Evolutionary conservation across 371 early-diverging fungal species (phyloP).

Genomic region (Lichtheimia ramosa): DNA sequence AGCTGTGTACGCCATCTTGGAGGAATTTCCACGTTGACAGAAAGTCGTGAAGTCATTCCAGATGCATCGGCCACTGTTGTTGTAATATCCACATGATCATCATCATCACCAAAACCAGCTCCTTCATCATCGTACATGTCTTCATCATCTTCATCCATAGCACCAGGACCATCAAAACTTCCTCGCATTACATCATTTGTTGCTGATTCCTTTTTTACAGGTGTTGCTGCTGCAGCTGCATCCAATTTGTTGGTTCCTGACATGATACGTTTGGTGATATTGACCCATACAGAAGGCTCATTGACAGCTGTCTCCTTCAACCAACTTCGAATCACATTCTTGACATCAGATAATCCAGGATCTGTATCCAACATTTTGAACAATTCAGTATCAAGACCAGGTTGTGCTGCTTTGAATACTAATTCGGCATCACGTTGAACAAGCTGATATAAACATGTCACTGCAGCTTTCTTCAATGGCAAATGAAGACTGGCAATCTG

Average conservation of each 20-base stretch:
- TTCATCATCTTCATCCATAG: slow-evolving; percentile 37
- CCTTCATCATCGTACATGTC: slow-evolving; percentile 38
- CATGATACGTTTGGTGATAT: slow-evolving; percentile 77
- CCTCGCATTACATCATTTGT: slow-evolving; percentile 6
- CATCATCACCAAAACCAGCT: slow-evolving; percentile 42
- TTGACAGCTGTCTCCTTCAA: slow-evolving; percentile 71
- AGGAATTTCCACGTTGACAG: slow-evolving; percentile 60
- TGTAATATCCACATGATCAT: slow-evolving; percentile 45
- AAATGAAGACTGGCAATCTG: slow-evolving; percentile 69
- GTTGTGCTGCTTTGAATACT: slow-evolving; percentile 66
- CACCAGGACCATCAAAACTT: slow-evolving; percentile 15
- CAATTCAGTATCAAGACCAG: slow-evolving; percentile 80
- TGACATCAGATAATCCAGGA: slow-evolving; percentile 74
- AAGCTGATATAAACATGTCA: slow-evolving; percentile 86
- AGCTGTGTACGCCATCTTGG: slow-evolving; percentile 89
- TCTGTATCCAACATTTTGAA: slow-evolving; percentile 85
- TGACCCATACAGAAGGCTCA: slow-evolving; percentile 83
- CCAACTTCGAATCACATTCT: slow-evolving; percentile 77
- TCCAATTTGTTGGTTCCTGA: slow-evolving; percentile 40
- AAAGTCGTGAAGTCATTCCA: slow-evolving; percentile 32
- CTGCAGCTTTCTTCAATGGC: slow-evolving; percentile 74
- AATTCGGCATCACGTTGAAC: slow-evolving; percentile 77
- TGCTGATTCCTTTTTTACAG: not conserved
- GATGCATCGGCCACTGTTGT: slow-evolving; percentile 50
- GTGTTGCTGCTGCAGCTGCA: not conserved